These are phyloP conservation scores for Lichenothelia convexa DNA, from an alignment of 495 filamentous ascomycete species.

Conservation along the genomic window DNA sequence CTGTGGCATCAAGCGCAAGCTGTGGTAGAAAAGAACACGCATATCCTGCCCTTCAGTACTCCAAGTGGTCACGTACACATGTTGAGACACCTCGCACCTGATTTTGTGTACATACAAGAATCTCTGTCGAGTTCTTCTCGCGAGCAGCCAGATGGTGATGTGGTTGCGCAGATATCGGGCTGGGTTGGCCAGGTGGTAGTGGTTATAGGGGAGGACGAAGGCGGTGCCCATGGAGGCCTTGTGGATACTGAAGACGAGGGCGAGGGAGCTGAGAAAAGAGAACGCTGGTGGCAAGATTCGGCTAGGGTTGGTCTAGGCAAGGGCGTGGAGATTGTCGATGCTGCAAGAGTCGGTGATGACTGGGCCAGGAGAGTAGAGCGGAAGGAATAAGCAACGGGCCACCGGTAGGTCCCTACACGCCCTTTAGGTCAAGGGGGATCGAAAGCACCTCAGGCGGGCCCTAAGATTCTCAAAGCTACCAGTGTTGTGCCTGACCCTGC, in stretches of 20 bases:
- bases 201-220: slow-evolving; percentile 54
- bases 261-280: no score
- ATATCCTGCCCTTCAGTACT: slow-evolving; percentile 77
- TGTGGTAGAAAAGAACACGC: slow-evolving; percentile 63
- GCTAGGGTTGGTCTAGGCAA: slow-evolving; percentile 69
- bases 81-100: slow-evolving; percentile 62
- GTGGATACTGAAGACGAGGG: slow-evolving; percentile 71
- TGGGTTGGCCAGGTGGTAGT: slow-evolving; percentile 77
- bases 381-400: slow-evolving; percentile 12
- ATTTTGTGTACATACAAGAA: slow-evolving; percentile 71
- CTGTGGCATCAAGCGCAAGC: slow-evolving; percentile 56
- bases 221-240: slow-evolving; percentile 62
- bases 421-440: no score
- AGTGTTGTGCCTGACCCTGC: no score
- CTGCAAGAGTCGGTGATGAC: slow-evolving; percentile 57
- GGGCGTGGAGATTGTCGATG: slow-evolving; percentile 73
- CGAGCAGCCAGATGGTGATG: slow-evolving; percentile 12
- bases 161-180: slow-evolving; percentile 23
- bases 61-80: slow-evolving; percentile 61
- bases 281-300: slow-evolving; percentile 66
- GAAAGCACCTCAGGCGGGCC: no score
- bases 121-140: slow-evolving; percentile 37
- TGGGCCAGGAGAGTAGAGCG: slow-evolving; percentile 60
- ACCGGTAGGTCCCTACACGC: no score
- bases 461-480: no score